Evolutionary conservation across 495 filamentous ascomycete species (phyloP).

Genomic region (Diplogelasinospora grovesii): DNA sequence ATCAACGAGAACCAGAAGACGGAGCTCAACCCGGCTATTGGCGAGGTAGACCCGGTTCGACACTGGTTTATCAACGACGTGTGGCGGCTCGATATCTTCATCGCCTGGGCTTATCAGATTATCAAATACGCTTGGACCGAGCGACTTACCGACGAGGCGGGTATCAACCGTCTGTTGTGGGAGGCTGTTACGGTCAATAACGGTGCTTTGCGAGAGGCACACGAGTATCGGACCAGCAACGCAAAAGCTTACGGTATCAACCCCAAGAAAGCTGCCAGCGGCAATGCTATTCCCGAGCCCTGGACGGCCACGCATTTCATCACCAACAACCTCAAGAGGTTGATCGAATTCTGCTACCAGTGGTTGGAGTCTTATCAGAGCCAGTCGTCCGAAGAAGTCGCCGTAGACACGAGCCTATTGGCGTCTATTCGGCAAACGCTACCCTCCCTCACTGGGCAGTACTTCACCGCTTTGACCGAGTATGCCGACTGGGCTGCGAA

Average conservation of each 20-base stretch:
- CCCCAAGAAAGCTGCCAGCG: conserved; percentile 55
- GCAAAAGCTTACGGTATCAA: conserved; percentile 62
- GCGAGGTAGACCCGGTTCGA: conserved; percentile 64
- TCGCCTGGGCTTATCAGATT: conserved; percentile 67
- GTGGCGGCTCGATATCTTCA: conserved; percentile 61
- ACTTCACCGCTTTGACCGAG: conserved; percentile 38
- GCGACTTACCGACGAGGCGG: conserved; percentile 39
- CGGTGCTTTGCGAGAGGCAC: conserved; percentile 63
- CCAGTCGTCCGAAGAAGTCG: conserved; percentile 3
- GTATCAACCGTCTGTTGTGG: conserved; percentile 48
- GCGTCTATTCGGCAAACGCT: conserved; percentile 31
- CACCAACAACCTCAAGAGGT: conserved; percentile 45
- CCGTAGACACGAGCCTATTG: conserved; percentile 21
- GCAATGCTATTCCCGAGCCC: conserved; percentile 63
- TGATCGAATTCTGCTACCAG: conserved; percentile 44
- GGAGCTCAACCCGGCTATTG: conserved; percentile 45
- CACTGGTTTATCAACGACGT: conserved; percentile 80
- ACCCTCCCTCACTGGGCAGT: conserved; percentile 39
- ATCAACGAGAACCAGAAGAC: conserved; percentile 67
- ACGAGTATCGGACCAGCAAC: conserved; percentile 62
- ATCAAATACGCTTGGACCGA: conserved; percentile 60
- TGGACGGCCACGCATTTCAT: conserved; percentile 72
- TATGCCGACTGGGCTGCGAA: conserved; percentile 31
- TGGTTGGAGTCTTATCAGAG: conserved; percentile 23
- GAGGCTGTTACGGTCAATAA: conserved; percentile 78